A percentile compares a stretch with the other conserved stretches of the same genome.
phyloP scores from a whole-genome alignment of 257 asterid genomes.

The Penstemon davidsonii region DNA sequence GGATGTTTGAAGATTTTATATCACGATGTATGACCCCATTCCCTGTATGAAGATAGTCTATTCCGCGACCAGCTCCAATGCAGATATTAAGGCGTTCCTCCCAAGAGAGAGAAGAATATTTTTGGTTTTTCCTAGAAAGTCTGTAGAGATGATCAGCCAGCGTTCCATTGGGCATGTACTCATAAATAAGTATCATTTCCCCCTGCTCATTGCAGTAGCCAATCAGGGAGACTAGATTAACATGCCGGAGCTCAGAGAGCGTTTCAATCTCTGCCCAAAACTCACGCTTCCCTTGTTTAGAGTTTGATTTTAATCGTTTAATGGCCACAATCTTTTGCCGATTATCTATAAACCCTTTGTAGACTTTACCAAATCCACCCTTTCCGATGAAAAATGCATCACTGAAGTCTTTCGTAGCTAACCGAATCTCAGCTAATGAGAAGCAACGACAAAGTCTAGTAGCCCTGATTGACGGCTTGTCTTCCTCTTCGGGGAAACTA shows the following conservation, averaged over 20 bases:
- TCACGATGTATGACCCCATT: slow-evolving; percentile 54
- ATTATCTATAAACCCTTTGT: slow-evolving; percentile 41
- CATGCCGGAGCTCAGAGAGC: slow-evolving; percentile 58
- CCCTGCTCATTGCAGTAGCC: slow-evolving; percentile 61
- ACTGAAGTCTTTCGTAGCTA: slow-evolving; percentile 44
- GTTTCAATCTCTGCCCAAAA: slow-evolving; percentile 61
- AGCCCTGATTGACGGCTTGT: slow-evolving; percentile 27
- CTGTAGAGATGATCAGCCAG: slow-evolving; percentile 63
- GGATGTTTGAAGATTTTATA: slow-evolving; percentile 60
- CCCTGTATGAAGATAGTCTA: slow-evolving; percentile 63
- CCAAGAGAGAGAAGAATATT: slow-evolving; percentile 47
- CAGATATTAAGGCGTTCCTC: slow-evolving; percentile 54
- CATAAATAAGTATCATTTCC: slow-evolving; percentile 58
- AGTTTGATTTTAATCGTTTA: slow-evolving; percentile 49
- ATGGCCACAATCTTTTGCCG: slow-evolving; percentile 47
- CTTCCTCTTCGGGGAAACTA: slow-evolving; percentile 32
- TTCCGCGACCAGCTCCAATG: slow-evolving; percentile 63
- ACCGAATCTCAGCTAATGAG: slow-evolving; percentile 48
- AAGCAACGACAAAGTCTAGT: slow-evolving; percentile 45
- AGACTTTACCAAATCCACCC: slow-evolving; percentile 62
- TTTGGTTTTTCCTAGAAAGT: slow-evolving; percentile 28
- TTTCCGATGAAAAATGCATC: slow-evolving; percentile 45
- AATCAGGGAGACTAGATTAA: slow-evolving; percentile 56
- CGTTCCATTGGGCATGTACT: slow-evolving; percentile 57
- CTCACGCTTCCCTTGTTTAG: slow-evolving; percentile 60